These are phyloP conservation scores for Skeletonema menzelii DNA, from an alignment of 108 stramenopile species.

Conservation along the genomic window DNA sequence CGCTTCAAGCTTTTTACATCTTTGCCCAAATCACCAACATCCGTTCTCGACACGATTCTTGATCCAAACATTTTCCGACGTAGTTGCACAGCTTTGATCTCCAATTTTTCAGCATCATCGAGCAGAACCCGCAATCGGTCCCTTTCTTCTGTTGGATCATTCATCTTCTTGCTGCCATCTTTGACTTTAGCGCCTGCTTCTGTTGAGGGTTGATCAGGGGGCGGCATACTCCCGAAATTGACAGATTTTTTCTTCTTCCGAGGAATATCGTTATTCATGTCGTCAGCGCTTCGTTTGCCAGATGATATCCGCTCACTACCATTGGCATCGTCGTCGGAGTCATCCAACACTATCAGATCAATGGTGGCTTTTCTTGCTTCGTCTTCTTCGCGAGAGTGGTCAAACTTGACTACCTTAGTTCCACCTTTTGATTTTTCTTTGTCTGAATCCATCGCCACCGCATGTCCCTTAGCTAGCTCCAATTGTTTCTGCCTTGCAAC, in stretches of 20 bases:
- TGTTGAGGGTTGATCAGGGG: background rate
- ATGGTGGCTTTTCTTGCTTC: background rate
- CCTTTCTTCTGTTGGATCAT: conserved; percentile 46
- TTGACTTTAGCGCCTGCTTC: conserved; percentile 2
- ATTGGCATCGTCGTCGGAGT: background rate
- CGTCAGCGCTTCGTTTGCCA: background rate
- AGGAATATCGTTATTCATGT: background rate
- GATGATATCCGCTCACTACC: background rate
- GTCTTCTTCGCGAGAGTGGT: background rate
- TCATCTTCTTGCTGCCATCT: conserved; percentile 23
- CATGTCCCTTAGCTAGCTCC: conserved; percentile 1
- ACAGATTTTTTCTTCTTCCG: conserved; percentile 19
- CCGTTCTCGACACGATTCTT: conserved; percentile 83
- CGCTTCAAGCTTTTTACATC: conserved; percentile 85
- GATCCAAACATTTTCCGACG: conserved; percentile 79
- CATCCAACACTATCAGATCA: conserved; percentile 1
- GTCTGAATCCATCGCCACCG: background rate
- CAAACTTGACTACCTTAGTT: background rate
- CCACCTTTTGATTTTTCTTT: conserved; percentile 1
- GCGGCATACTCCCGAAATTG: conserved; percentile 6
- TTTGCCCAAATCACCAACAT: conserved; percentile 83
- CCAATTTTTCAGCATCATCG: conserved; percentile 60
- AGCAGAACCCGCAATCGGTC: conserved; percentile 51
- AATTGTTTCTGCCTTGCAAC: conserved; percentile 19
- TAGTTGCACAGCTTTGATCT: conserved; percentile 60